Base-by-base conservation (phyloP, 352 stramenopile genomes). In the Pythium grandisporangium region DNA sequence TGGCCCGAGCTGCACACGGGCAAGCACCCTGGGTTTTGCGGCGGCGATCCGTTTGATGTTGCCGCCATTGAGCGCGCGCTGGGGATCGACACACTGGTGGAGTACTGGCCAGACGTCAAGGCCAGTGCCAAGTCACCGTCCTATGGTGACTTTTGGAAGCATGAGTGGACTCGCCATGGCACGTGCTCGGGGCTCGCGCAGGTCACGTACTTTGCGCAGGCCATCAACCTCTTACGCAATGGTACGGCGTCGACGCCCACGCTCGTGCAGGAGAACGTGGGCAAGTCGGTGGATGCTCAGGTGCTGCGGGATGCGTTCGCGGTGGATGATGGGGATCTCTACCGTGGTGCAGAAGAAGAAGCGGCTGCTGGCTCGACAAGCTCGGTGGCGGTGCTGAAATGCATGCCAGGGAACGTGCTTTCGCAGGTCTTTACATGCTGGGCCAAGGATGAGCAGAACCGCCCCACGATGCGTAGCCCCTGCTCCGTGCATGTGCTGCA, bases 101-200 rank as follows among this genome's bases (percentile, higher is more conserved):
- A 85, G 48, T 90, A 67, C 47, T 96, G 85, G 85, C 85, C 85
- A 14, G 73, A 95, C 54, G 83, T 95, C 54, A 93, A 96, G 56
- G 66, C 64, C 53, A 46, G 33, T 38, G 55, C 65, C 30, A 34
- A 42, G 10, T 77, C 67, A 12, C 56, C 60, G 1, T 40, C 69
- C 56, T 93, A 84, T 65, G 61, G 57, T 19, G 66, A 84, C 27
- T 97, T 97, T 49, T 97, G 89, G 89, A 68, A 79, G 45, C 91
- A 97, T 57, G 91, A 97, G 57, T 97, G 91, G 91, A 82, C 56
- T 17, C 90, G 93, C 38, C 91, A 97, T 53, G 91, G 91, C 23
- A 97, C 91, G 35, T 97, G 91, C 66, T 93, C 82, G 10, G 84
- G 84, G 0, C 64, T 97, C 5, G 45, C 56, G 17, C 78, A 96